Base-by-base conservation (phyloP, 2,329 filamentous ascomycete species). In the Colletotrichum cuscutae region DNA sequence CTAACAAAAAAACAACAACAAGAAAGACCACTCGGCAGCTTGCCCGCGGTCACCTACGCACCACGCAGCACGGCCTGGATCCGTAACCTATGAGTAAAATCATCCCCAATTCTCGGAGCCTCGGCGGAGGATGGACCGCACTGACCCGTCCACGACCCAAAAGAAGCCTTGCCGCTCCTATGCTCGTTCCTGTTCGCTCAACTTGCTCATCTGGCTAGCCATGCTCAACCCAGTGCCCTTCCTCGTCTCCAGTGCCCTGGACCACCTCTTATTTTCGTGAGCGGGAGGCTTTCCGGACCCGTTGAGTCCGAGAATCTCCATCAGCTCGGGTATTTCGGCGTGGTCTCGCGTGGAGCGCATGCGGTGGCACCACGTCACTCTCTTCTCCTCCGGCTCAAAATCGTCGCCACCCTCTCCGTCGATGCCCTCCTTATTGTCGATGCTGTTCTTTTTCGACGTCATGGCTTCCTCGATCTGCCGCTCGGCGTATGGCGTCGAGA, bases 341-440 rank as follows among this genome's bases (percentile, higher is more conserved):
- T 97, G 94, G 76, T 95, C 94, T 61, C 94, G 85, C 13, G 94
- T 96, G 70, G 90, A 93, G 79, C 86, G 87, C 94, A 97, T 97
- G 32, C 94, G 87, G 82, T 96, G 93, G 77, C 92, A 95, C 94
- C 94, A 97, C 1, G 89, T 91, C 32, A 94, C 88, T 67, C 84
- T 84, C 82, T 93, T 93, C 77, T 89, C 85, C 77, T 89, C 85
- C 2, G 80, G 77, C 26, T 68, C 69, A 49, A 70, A 74, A 9
- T 79, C 79, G 28, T 78, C 80, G 7, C 77, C 77, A 4, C 63
- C 74, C 15, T 72, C 58, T 15, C 70, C 70, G 56, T 72, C 70
- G 5, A 72, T 72, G 22, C 63, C 67, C 13, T 73, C 73, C 68
- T 71, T 64, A 28, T 54, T 57, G 22, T 37, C 71, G 26, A 57